Evolutionary conservation across 805 yeast genomes (phyloP), one percentile per base, ranked within the genome.

Genomic region (Yamadazyma olivae): DNA sequence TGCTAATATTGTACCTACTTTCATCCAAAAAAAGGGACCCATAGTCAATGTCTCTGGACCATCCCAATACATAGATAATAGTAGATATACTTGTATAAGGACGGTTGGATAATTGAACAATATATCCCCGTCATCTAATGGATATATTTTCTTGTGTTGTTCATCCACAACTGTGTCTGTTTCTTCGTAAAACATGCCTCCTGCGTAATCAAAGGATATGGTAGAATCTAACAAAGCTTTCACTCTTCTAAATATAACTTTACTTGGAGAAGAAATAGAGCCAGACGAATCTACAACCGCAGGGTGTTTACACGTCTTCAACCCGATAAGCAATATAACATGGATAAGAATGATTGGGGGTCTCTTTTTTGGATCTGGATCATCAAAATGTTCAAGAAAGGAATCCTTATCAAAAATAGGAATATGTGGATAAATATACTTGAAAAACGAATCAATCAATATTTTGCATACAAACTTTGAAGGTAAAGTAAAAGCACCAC

Each of bases 401-500:
- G 70, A 69, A 0, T 75, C 63, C 36, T 80, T 67, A 58, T 83
- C 77, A 31, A 86, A 58, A 17, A 84, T 72, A 3, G 95, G 95
- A 54, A 78, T 70, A 24, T 74, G 55, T 1, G 89, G 88, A 47
- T 84, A 86, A 18, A 81, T 70, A 41, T 71, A 69, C 29, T 69
- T 73, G 47, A 86, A 86, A 57, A 74, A 86, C 31, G 72, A 56
- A 30, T 78, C 69, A 22, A 86, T 70, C 38, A 82, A 65, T 45
- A 76, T 83, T 10, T 72, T 77, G 27, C 69, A 57, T 3, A 74
- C 69, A 6, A 7, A 12, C 5, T 16, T 7, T 15, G 30, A 27
- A 1, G 95, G 95, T 16, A 86, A 56, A 32, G 75, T 59, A 49
- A 85, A 85, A 5, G 90, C 87, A 4, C 90, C 91, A 38, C 79